phyloP scores from a whole-genome alignment of 2,329 filamentous ascomycete species.

The Emmonsia crescens region DNA sequence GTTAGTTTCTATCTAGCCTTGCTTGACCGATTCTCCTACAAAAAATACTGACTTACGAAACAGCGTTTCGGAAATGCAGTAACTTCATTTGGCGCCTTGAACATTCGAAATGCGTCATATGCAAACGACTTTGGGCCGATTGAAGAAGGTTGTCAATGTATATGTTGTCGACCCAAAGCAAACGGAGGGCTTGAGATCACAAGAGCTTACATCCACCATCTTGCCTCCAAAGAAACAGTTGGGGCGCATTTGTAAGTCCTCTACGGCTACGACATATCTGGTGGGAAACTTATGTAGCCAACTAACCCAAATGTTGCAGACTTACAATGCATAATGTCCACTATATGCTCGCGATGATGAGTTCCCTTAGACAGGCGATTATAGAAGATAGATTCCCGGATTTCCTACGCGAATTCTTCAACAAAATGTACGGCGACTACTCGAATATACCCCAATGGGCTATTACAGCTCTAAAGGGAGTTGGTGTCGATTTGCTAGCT shows the following conservation, averaged over 20 bases:
- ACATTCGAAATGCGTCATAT: conserved; percentile 66
- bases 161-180: conserved; percentile 56
- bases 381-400: conserved; percentile 68
- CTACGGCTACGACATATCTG: not conserved
- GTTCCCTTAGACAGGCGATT: conserved; percentile 61
- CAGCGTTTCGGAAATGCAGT: conserved; percentile 87
- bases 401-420: conserved; percentile 71
- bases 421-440: conserved; percentile 55
- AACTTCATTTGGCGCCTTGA: conserved; percentile 69
- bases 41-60: not conserved
- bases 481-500: conserved; percentile 64
- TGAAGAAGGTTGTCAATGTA: conserved; percentile 71
- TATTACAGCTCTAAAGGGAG: conserved; percentile 61
- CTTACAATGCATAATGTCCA: conserved; percentile 94
- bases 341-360: conserved; percentile 81
- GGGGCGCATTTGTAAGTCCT: conserved; percentile 56
- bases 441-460: conserved; percentile 71
- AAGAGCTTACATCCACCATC: conserved; percentile 80
- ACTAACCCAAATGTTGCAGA: conserved; percentile 27
- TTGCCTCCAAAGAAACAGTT: conserved; percentile 87
- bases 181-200: conserved; percentile 72
- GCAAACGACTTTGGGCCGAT: conserved; percentile 73
- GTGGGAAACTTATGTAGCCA: not conserved
- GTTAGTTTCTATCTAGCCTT: conserved; percentile 31
- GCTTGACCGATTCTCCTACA: not conserved